A percentile compares a stretch with the other conserved stretches of the same genome.
Conservation (phyloP, 2,329 filamentous ascomycete species). For the Beauveria varroae region DNA sequence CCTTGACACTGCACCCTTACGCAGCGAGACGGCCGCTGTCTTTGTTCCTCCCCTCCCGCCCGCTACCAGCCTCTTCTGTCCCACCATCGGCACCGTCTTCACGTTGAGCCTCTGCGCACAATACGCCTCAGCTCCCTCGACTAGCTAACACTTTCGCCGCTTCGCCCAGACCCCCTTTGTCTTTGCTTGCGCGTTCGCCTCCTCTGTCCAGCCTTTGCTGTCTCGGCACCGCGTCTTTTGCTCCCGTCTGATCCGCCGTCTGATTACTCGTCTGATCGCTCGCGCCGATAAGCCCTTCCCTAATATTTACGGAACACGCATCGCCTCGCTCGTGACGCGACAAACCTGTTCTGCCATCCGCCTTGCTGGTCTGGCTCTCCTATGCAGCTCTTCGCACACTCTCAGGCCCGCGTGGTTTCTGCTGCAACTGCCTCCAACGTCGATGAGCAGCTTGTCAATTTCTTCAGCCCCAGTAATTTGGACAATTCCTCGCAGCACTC, state of each 20-base stretch:
- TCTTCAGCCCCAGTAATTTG: conserved; percentile 22
- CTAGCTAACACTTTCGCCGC: neutral
- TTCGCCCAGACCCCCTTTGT: neutral
- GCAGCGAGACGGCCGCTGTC: conserved; percentile 5
- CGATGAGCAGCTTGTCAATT: conserved; percentile 3
- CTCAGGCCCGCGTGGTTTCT: neutral
- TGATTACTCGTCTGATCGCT: neutral
- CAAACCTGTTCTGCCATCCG: neutral
- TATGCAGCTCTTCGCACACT: conserved; percentile 4
- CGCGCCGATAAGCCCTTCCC: neutral
- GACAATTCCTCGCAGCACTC: conserved; percentile 58
- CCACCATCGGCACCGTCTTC: neutral
- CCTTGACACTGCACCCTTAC: neutral
- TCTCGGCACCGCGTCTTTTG: neutral
- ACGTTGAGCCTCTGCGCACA: neutral
- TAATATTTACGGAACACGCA: neutral
- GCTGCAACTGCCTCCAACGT: conserved; percentile 1
- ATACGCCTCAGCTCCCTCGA: neutral
- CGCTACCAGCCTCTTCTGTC: conserved; percentile 8
- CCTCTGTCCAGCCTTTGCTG: neutral
- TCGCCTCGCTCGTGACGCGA: neutral
- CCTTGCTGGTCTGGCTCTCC: neutral
- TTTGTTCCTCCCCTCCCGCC: conserved; percentile 8
- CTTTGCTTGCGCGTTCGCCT: neutral
- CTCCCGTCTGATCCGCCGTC: neutral